These are phyloP conservation scores for rapeseed (Brassica napus) DNA, from an alignment of 345 rosid genomes.

Conservation along the genomic window Da-Ae NC_063436.1:755501-756000, in stretches of 20 bases:
- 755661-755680: not conserved
- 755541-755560: slow-evolving; percentile 88
- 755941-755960: slow-evolving; percentile 48
- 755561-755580: slow-evolving; percentile 85
- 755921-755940: slow-evolving; percentile 45
- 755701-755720: not conserved
- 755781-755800: not conserved
- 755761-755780: not conserved
- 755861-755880: slow-evolving; percentile 76
- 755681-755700: not conserved
- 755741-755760: not conserved
- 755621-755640: not conserved
- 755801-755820: slow-evolving; percentile 17
- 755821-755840: slow-evolving; percentile 96
- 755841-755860: slow-evolving; percentile 94
- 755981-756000: not conserved
- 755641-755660: not conserved
- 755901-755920: slow-evolving; percentile 55
- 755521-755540: slow-evolving; percentile 67
- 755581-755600: slow-evolving; percentile 62
- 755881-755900: slow-evolving; percentile 90
- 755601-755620: slow-evolving; percentile 7
- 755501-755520: slow-evolving; percentile 73
- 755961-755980: slow-evolving; percentile 39
- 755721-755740: not conserved